Conservation (phyloP, 2,329 filamentous ascomycete species). For the Coniochaeta sp. region DNA sequence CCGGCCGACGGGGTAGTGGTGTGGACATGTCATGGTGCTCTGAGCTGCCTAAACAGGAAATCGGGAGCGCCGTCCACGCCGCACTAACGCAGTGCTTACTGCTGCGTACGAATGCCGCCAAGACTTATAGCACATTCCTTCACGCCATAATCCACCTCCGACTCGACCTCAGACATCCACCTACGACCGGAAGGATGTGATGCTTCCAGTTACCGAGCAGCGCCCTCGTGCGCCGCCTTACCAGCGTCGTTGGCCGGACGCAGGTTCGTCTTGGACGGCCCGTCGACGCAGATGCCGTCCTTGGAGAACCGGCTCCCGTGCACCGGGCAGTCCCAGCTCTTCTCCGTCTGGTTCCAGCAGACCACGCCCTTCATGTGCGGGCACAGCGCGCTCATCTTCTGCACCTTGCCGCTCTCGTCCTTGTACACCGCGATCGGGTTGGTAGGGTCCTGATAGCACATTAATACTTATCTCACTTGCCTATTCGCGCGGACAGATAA, state of each 20-base stretch:
- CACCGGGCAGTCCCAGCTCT: slow-evolving; percentile 47
- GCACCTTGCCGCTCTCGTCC: slow-evolving; percentile 42
- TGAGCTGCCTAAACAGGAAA: neutral
- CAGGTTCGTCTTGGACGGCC: slow-evolving; percentile 25
- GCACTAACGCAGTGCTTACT: neutral
- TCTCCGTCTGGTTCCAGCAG: slow-evolving; percentile 47
- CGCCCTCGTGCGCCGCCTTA: neutral
- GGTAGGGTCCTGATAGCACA: slow-evolving; percentile 18
- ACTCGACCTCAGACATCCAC: neutral
- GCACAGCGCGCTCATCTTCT: slow-evolving; percentile 45
- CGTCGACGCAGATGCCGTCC: slow-evolving; percentile 26
- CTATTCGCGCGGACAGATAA: neutral
- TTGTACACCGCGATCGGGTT: slow-evolving; percentile 49
- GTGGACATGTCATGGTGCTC: neutral
- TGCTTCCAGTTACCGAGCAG: neutral
- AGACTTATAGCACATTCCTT: too few relatives aligned
- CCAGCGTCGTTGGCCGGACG: neutral
- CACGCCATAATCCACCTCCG: neutral
- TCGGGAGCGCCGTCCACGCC: neutral
- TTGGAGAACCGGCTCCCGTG: slow-evolving; percentile 33
- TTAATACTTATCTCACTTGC: neutral
- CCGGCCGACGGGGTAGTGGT: neutral
- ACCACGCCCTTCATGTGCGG: slow-evolving; percentile 49
- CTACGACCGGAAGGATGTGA: too few relatives aligned
- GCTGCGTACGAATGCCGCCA: neutral